Percentiles rank a stretch among this genome's conserved stretches.
phyloP scores from a whole-genome alignment of 2,329 filamentous ascomycete genomes.

The Botryosphaeria dothidea region DNA sequence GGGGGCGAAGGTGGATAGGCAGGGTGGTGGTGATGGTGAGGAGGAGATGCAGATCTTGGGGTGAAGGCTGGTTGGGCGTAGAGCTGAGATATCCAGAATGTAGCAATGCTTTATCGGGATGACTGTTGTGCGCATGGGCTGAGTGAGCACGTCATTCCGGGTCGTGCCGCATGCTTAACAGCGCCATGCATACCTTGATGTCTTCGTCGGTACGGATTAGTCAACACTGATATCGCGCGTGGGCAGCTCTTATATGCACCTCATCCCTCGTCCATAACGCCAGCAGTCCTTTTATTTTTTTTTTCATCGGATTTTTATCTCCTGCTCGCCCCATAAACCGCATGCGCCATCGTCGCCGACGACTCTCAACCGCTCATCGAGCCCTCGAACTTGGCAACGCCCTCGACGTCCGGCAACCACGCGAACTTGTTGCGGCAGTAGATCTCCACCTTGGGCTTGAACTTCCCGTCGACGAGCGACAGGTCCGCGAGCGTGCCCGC shows the following conservation, averaged over 20 bases:
- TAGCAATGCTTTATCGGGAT: neutral
- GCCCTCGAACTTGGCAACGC: constrained; percentile 23
- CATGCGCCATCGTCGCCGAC: neutral
- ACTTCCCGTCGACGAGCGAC: constrained; percentile 19
- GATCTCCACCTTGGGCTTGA: constrained; percentile 44
- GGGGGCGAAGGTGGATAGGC: neutral
- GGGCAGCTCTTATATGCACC: neutral
- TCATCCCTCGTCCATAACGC: neutral
- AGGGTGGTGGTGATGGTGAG: neutral
- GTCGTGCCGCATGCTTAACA: neutral
- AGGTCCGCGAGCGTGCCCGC: constrained; percentile 15
- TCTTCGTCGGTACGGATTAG: neutral
- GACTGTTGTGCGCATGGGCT: neutral
- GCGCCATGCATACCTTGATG: constrained; percentile 15
- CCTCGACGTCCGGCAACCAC: constrained; percentile 42
- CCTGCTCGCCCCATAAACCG: too few species aligned
- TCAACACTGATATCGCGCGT: neutral
- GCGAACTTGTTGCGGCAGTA: constrained; percentile 38
- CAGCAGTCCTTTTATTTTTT: too few species aligned
- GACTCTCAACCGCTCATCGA: neutral
- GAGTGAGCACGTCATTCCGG: neutral
- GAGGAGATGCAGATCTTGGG: neutral
- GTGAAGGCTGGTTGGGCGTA: neutral
- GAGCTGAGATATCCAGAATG: neutral
- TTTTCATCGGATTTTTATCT: too few species aligned